A percentile compares a stretch with the other conserved stretches of the same genome.
These are phyloP conservation scores for Ceratocystis papillata DNA, from an alignment of 2,329 filamentous ascomycete genomes.

Conservation along the genomic window DNA sequence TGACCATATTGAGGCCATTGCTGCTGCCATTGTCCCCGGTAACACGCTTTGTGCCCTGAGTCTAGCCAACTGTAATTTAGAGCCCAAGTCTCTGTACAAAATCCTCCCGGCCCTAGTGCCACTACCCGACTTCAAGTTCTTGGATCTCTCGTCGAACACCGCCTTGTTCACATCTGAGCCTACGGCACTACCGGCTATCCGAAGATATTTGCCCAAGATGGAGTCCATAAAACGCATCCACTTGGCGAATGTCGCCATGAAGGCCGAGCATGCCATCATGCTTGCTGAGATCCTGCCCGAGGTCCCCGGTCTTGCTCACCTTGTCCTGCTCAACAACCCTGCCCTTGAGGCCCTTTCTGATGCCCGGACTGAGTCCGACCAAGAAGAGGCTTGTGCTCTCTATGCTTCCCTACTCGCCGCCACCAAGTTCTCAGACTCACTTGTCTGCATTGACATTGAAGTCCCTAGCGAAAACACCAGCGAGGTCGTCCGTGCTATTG, in stretches of 20 bases:
- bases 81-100: constrained; percentile 58
- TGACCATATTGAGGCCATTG: constrained; percentile 42
- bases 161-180: constrained; percentile 63
- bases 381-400: constrained; percentile 88
- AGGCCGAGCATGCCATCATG: constrained; percentile 78
- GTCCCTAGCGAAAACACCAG: constrained; percentile 70
- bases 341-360: constrained; percentile 59
- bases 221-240: constrained; percentile 71
- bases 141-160: constrained; percentile 85
- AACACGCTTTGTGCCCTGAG: constrained; percentile 49
- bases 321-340: constrained; percentile 76
- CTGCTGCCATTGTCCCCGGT: constrained; percentile 44
- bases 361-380: constrained; percentile 63
- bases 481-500: constrained; percentile 82
- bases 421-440: constrained; percentile 66
- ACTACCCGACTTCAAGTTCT: constrained; percentile 67
- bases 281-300: constrained; percentile 86
- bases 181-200: constrained; percentile 62
- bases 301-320: constrained; percentile 65
- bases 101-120: constrained; percentile 63
- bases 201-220: constrained; percentile 73
- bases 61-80: constrained; percentile 74
- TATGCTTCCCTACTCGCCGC: constrained; percentile 88
- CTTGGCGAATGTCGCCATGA: constrained; percentile 72
- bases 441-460: constrained; percentile 87